A percentile compares a stretch with the other conserved stretches of the same genome.
These are phyloP conservation scores for Diaporthe citriasiana DNA, from an alignment of 2,329 filamentous ascomycete genomes.

Conservation along the genomic window DNA sequence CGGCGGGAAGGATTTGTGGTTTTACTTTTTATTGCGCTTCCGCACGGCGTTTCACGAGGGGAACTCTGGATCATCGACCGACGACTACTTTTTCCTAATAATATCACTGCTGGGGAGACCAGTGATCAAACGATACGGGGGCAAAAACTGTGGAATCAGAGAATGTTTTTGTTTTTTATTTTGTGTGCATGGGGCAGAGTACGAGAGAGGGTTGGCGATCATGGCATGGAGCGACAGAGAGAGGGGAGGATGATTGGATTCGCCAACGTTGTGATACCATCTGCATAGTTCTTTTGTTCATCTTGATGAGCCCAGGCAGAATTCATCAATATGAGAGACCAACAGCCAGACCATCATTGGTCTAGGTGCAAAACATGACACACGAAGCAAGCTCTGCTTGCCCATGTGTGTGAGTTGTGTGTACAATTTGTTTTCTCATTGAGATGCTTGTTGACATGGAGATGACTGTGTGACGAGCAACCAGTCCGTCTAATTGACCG, in stretches of 20 bases:
- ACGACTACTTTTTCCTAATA: conserved; percentile 28
- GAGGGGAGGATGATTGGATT: conserved; percentile 23
- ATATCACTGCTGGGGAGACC: conserved; percentile 31
- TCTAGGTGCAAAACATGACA: conserved; percentile 3
- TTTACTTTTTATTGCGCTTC: not conserved
- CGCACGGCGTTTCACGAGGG: conserved; percentile 29
- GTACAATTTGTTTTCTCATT: not conserved
- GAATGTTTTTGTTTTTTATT: conserved; percentile 3
- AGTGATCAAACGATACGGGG: conserved; percentile 12
- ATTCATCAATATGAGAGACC: conserved; percentile 31
- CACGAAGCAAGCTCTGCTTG: not conserved
- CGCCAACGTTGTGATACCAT: conserved; percentile 28
- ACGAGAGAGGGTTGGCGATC: not conserved
- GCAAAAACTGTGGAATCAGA: conserved; percentile 35
- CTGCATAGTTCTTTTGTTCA: conserved; percentile 25
- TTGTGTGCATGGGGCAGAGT: conserved; percentile 3
- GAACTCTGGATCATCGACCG: not conserved
- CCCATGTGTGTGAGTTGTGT: not conserved
- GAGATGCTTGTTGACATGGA: conserved; percentile 20
- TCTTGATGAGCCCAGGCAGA: conserved; percentile 26
- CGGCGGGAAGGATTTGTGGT: not conserved
- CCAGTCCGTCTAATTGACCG: conserved; percentile 21
- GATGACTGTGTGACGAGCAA: conserved; percentile 14
- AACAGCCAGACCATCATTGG: conserved; percentile 21
- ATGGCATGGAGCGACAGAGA: conserved; percentile 12